Evolutionary conservation across 352 stramenopile genomes (phyloP), one percentile per base, ranked within the genome.

Genomic region (Phytophthora foliorum): DNA sequence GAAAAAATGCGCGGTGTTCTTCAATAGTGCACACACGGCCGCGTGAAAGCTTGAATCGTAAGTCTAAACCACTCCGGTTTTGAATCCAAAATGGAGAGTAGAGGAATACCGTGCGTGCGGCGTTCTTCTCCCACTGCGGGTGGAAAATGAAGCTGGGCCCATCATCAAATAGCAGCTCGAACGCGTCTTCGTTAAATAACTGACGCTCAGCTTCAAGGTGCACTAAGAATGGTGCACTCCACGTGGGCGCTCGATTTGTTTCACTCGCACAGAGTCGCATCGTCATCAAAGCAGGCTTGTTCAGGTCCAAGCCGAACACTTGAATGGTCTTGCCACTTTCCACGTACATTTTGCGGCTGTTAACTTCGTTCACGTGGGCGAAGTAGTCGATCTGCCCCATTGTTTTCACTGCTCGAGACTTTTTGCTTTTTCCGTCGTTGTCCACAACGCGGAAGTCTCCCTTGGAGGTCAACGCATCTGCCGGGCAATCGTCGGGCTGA

Each of bases 71-170:
- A 57, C 76, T 90, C 32, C 85, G 83, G 62, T 96, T 96, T 59
- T 94, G 88, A 62, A 96, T 90, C 89, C 89, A 96, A 63, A 90
- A 96, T 6, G 87, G 89, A 11, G 74, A 78, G 48, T 81, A 94
- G 19, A 96, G 63, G 44, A 81, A 82, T n/a, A 94, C 63, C 7
- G 74, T 84, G 21, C 89, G 86, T 3, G 83, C 74, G 34, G 75
- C 61, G 27, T 93, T 83, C 21, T 66, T 34, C 10, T 82, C 74
- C 87, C 88, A 95, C 52, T 90, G 72, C 27, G 91, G 86, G 3
- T 93, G 77, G 38, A 92, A 79, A 52, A 90, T 63, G 24, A 94
- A 81, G 11, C 68, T 75, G 21, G 89, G 89, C 0, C 85, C 89
- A 17, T 90, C 69, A 17, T 81, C 79, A 57, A 94, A 89, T 17